Percentiles rank a stretch among this genome's conserved stretches.
Conservation (phyloP, 192 early-diverging fungal species). For the Entomortierella parvispora region DNA sequence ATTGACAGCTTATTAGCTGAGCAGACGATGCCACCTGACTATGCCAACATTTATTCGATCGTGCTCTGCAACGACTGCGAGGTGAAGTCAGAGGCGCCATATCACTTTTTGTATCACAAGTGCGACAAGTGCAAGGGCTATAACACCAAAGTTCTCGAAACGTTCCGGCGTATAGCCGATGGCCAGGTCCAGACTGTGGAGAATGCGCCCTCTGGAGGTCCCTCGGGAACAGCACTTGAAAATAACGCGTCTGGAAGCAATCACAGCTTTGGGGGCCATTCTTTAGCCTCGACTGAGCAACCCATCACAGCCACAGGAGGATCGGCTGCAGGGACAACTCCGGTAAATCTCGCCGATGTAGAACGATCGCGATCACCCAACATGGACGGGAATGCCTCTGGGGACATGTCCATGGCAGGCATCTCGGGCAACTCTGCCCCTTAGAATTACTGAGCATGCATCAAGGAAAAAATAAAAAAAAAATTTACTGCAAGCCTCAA, state of each 20-base stretch:
- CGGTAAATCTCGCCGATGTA: conserved; percentile 4
- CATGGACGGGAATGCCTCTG: conserved; percentile 50
- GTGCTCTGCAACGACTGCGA: conserved; percentile 98
- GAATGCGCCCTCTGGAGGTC: conserved; percentile 19
- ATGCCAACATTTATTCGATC: conserved; percentile 72
- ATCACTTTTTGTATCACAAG: conserved; percentile 97
- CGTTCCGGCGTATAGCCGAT: conserved; percentile 47
- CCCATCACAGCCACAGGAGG: conserved; percentile 1
- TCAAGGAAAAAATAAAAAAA: not conserved
- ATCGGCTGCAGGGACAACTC: not conserved
- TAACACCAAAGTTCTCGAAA: conserved; percentile 88
- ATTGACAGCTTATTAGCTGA: conserved; percentile 83
- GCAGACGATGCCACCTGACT: conserved; percentile 93
- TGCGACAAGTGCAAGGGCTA: conserved; percentile 88
- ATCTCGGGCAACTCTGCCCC: conserved; percentile 49
- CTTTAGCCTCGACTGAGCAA: not conserved
- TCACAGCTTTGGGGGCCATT: not conserved
- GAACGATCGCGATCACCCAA: conserved; percentile 17
- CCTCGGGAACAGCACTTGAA: conserved; percentile 18
- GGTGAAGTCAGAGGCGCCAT: conserved; percentile 82
- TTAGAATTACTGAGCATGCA: not conserved
- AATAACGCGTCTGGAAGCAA: conserved; percentile 35
- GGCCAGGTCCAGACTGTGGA: conserved; percentile 38
- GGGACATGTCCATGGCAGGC: conserved; percentile 44
- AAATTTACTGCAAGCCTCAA: not conserved